Percentiles rank a stretch among this genome's conserved stretches.
Conservation (phyloP, 345 rosid genomes). For the Corchorus capsularis region DNA sequence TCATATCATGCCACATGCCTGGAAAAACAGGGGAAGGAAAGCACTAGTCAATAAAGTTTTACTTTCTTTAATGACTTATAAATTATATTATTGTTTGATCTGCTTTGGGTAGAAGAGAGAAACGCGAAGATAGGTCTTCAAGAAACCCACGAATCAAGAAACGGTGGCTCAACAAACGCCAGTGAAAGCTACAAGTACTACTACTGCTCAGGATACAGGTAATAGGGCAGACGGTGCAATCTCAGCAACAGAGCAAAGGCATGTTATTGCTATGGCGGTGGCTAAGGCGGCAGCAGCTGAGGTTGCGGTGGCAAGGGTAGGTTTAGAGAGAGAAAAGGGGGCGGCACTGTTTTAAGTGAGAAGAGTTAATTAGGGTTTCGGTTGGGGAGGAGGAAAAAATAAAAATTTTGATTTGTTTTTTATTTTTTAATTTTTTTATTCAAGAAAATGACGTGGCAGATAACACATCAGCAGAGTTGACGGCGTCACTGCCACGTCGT, state of each 20-base stretch:
- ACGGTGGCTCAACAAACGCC: slow-evolving; percentile 38
- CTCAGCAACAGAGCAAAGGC: slow-evolving; percentile 38
- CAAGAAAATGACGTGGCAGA: too few relatives aligned
- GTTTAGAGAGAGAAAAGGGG: too few relatives aligned
- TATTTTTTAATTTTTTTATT: too few relatives aligned
- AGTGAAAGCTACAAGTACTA: slow-evolving; percentile 21
- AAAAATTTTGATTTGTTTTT: too few relatives aligned
- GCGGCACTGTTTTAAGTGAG: too few relatives aligned
- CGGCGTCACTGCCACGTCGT: too few relatives aligned
- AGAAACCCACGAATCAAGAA: slow-evolving; percentile 58
- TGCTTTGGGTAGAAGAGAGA: slow-evolving; percentile 53
- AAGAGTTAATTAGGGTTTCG: too few relatives aligned
- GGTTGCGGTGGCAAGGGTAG: slow-evolving; percentile 41
- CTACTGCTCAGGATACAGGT: slow-evolving; percentile 10
- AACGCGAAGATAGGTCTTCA: slow-evolving; percentile 72
- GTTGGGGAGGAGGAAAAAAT: too few relatives aligned
- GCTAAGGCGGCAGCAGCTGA: slow-evolving; percentile 42
- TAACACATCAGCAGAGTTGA: too few relatives aligned
- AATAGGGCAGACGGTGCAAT: slow-evolving; percentile 19
- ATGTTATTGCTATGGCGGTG: slow-evolving; percentile 41
- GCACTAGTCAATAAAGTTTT: not conserved
- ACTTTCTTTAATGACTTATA: not conserved
- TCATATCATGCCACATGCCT: too few relatives aligned
- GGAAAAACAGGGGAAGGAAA: not conserved
- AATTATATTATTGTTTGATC: not conserved